Evolutionary conservation across 768 basidiomycete genomes (phyloP).

Genomic region (Termitomyces sp.): DNA sequence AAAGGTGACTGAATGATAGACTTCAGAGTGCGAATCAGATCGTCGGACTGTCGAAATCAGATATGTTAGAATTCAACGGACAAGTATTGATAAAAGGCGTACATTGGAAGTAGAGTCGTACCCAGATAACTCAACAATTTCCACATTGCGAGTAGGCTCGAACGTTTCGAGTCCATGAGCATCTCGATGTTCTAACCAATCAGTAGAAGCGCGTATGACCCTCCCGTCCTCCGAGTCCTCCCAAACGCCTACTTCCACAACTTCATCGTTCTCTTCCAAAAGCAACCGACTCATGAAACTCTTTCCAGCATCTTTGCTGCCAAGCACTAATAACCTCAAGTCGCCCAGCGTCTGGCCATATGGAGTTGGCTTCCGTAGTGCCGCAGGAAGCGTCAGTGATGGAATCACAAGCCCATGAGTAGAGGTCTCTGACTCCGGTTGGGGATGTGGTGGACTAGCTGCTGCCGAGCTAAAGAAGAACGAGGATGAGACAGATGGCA

Average conservation of each 20-base stretch:
- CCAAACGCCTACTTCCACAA: slow-evolving; percentile 61
- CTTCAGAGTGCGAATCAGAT: slow-evolving; percentile 27
- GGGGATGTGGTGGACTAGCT: slow-evolving; percentile 57
- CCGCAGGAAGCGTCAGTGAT: slow-evolving; percentile 57
- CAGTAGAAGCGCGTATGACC: slow-evolving; percentile 57
- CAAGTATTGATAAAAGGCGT: slow-evolving; percentile 6
- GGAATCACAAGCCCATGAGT: slow-evolving; percentile 66
- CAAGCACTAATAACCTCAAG: slow-evolving; percentile 52
- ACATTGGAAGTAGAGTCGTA: slow-evolving; percentile 45
- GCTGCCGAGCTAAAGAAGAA: slow-evolving; percentile 79
- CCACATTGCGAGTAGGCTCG: slow-evolving; percentile 62
- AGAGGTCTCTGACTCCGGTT: slow-evolving; percentile 37
- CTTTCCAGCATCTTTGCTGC: slow-evolving; percentile 38
- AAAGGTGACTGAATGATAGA: slow-evolving; percentile 55
- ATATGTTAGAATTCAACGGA: slow-evolving; percentile 3
- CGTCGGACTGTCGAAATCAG: slow-evolving; percentile 25
- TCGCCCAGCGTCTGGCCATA: slow-evolving; percentile 69
- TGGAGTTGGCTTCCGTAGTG: slow-evolving; percentile 59
- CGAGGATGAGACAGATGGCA: slow-evolving; percentile 25
- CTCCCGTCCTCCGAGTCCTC: slow-evolving; percentile 43
- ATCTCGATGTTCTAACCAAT: slow-evolving; percentile 68
- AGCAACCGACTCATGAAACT: slow-evolving; percentile 45
- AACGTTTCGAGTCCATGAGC: slow-evolving; percentile 62
- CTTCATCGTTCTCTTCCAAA: slow-evolving; percentile 62
- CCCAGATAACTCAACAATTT: slow-evolving; percentile 49